Evolutionary conservation across 495 filamentous ascomycete genomes (phyloP), one percentile per base, ranked within the genome.

Genomic region (Pyrenula massariospora): DNA sequence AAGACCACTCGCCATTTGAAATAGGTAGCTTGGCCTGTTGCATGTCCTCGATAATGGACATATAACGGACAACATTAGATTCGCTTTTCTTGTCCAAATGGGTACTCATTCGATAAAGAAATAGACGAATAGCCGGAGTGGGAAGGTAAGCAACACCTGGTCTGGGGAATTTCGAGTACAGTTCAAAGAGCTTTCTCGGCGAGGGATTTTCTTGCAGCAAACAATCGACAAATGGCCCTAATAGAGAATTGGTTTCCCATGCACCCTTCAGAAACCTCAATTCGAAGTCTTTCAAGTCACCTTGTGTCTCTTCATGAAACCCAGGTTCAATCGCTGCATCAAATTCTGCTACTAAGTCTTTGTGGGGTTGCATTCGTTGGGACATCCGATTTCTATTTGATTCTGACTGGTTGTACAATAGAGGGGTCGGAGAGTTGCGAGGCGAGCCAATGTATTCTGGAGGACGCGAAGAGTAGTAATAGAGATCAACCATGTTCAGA

Each of bases 1-100:
- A 83, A 50, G 84, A 93, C 91, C 91, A 98, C 65, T 96, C 79
- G 1, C 73, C 63, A 5, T 65, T 67, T 1, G 75, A 84, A 54
- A 96, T 63, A 2, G 83, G 76, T 19, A 94, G 77, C 11, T 77
- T 75, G 25, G 79, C 73, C 24, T 73, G 67, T 65, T 88, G 82
- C 75, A 91, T 84, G 65, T 98, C 92, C 54, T 90, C 86, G 15
- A 96, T 71, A 25, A 96, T 72, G 2, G 84, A 81, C 49, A 96
- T 81, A 65, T 90, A 97, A 25, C 88, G 85, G 54, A 93, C 65
- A 84, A 89, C 89, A 1, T 80, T 77, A 36, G 68, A 62, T 49
- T 77, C 69, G 53, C 76, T 69, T 53, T 82, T 82, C 20, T 67
- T 69, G 50, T 84, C 75, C 8, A 83, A 77, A 42, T 42, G 31